A percentile compares a stretch with the other conserved stretches of the same genome.
phyloP scores from a whole-genome alignment of 2,329 filamentous ascomycete genomes.

The Colletotrichum simmondsii region DNA sequence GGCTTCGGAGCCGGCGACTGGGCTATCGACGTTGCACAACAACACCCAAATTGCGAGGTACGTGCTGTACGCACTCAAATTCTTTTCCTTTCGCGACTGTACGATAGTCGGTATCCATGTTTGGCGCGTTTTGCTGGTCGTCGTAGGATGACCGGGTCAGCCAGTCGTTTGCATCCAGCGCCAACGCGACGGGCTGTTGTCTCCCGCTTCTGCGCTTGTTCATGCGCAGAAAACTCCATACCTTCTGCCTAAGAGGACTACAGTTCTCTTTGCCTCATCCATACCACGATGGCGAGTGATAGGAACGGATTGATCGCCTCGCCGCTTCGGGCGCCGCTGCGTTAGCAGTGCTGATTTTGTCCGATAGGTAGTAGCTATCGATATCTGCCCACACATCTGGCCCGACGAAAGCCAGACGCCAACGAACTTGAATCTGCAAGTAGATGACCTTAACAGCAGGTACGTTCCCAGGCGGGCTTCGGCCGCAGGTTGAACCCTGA shows the following conservation, averaged over 20 bases:
- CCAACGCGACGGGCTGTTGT: neutral
- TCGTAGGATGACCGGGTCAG: neutral
- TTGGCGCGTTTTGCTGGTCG: neutral
- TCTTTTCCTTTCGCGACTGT: neutral
- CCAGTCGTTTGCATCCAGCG: neutral
- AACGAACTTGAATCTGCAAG: constrained; percentile 75
- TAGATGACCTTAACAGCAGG: constrained; percentile 78
- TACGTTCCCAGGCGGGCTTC: constrained; percentile 42
- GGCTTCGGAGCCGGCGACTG: constrained; percentile 78
- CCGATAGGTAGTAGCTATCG: constrained; percentile 75
- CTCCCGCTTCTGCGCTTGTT: neutral
- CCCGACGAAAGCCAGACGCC: constrained; percentile 68
- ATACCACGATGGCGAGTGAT: neutral
- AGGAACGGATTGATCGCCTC: neutral
- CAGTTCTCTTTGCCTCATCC: neutral
- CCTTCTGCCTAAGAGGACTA: constrained; percentile 25
- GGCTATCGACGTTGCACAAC: constrained; percentile 75
- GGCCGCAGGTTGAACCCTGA: constrained; percentile 48
- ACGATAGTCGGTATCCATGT: neutral
- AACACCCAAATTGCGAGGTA: constrained; percentile 74
- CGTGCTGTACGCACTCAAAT: constrained; percentile 36
- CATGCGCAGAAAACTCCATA: neutral
- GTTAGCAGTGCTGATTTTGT: constrained; percentile 26
- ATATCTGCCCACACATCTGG: constrained; percentile 77
- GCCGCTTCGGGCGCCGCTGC: neutral